Evolutionary conservation across 2,329 filamentous ascomycete genomes (phyloP).

Genomic region (Chalara sp.): DNA sequence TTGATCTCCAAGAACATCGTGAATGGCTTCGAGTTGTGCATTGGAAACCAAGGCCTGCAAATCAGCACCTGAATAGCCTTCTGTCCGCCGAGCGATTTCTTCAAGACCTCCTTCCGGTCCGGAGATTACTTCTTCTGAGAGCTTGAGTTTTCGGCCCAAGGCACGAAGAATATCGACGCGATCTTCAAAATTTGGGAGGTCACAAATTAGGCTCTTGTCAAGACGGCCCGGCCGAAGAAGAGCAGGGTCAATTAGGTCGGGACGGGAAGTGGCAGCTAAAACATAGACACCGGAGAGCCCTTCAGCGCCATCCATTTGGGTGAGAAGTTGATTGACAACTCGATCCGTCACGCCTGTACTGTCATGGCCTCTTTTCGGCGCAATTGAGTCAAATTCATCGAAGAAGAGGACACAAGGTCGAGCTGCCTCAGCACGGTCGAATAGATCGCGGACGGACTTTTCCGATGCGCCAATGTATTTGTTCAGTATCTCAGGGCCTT

Average conservation of each 20-base stretch:
- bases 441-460: conserved; percentile 91
- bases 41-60: conserved; percentile 94
- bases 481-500: conserved; percentile 96
- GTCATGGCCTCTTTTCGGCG: conserved; percentile 93
- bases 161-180: conserved; percentile 82
- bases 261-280: conserved; percentile 84
- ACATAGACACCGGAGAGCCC: conserved; percentile 94
- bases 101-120: conserved; percentile 4
- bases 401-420: conserved; percentile 95
- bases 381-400: conserved; percentile 97
- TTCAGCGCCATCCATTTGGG: conserved; percentile 98
- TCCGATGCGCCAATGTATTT: conserved; percentile 98
- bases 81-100: conserved; percentile 74
- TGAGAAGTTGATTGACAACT: conserved; percentile 95
- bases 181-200: conserved; percentile 75
- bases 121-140: conserved; percentile 55
- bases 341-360: conserved; percentile 97
- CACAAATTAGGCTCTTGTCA: conserved; percentile 89
- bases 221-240: conserved; percentile 84
- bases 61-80: conserved; percentile 91
- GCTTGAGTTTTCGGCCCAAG: conserved; percentile 72
- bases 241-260: conserved; percentile 92
- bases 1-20: conserved; percentile 73
- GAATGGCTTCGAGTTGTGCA: conserved; percentile 92
- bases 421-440: conserved; percentile 85